phyloP scores from a whole-genome alignment of 2,329 filamentous ascomycete species.

The Trichoderma sp. region DNA sequence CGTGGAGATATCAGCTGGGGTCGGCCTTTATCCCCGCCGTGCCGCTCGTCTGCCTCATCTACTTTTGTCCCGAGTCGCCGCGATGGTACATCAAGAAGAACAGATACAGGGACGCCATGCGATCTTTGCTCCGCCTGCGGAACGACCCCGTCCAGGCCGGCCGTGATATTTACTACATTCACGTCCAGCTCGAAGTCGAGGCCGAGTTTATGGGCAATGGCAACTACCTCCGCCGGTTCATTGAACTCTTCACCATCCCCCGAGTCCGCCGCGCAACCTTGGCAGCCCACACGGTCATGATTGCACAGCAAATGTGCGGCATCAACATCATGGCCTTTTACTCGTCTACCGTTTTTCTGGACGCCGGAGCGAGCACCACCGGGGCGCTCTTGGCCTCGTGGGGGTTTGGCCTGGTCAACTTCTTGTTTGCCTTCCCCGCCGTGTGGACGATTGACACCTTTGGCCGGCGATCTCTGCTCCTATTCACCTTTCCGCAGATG shows the following conservation, averaged over 20 bases:
- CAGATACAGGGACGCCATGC: slow-evolving; percentile 58
- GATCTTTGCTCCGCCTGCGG: slow-evolving; percentile 50
- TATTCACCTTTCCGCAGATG: slow-evolving; percentile 44
- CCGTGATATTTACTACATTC: slow-evolving; percentile 62
- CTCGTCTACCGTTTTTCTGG: slow-evolving; percentile 59
- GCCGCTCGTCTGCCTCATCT: slow-evolving; percentile 57
- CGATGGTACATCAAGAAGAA: slow-evolving; percentile 67
- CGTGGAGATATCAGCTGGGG: slow-evolving; percentile 63
- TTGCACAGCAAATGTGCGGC: slow-evolving; percentile 68
- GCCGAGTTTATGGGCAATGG: slow-evolving; percentile 45
- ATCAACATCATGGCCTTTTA: slow-evolving; percentile 78
- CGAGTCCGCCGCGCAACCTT: slow-evolving; percentile 69
- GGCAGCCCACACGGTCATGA: slow-evolving; percentile 78
- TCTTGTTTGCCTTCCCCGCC: slow-evolving; percentile 56
- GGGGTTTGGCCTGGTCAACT: slow-evolving; percentile 58
- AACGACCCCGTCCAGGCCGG: slow-evolving; percentile 56
- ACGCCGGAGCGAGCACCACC: slow-evolving; percentile 55
- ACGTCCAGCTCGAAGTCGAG: slow-evolving; percentile 63
- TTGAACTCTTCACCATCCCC: slow-evolving; percentile 66
- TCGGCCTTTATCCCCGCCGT: slow-evolving; percentile 62
- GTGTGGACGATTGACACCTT: slow-evolving; percentile 59
- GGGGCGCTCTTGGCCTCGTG: slow-evolving; percentile 58
- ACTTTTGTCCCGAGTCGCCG: slow-evolving; percentile 63
- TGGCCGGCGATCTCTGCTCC: slow-evolving; percentile 50
- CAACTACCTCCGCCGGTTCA: slow-evolving; percentile 60